phyloP scores from a whole-genome alignment of 768 basidiomycete species.

The Rhodotorula paludigena region DNA sequence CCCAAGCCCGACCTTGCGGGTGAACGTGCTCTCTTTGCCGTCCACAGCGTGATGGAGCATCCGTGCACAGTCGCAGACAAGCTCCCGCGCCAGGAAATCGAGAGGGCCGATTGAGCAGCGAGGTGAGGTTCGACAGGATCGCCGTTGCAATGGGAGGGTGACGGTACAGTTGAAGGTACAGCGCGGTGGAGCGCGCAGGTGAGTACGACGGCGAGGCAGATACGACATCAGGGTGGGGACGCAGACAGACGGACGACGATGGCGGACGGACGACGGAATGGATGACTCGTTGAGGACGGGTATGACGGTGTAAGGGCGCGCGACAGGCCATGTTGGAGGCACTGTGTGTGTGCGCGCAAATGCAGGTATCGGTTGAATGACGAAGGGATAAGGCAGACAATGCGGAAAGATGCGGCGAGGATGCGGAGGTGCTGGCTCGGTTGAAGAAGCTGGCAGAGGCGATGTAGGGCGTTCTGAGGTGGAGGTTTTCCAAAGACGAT shows the following conservation, averaged over 20 bases:
- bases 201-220: background rate
- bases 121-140: no score
- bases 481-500: background rate
- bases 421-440: background rate
- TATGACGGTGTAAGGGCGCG: background rate
- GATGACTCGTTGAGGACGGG: constrained; percentile 3
- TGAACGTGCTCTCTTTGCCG: no score
- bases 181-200: background rate
- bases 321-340: background rate
- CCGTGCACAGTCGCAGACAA: no score
- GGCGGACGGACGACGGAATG: no score
- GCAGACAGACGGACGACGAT: background rate
- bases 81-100: no score
- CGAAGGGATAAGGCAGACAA: background rate
- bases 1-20: no score
- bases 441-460: background rate
- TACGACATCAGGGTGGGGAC: background rate
- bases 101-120: no score
- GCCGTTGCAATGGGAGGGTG: background rate
- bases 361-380: no score
- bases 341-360: background rate
- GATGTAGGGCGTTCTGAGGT: no score
- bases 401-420: background rate
- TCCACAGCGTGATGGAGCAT: no score
- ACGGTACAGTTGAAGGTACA: background rate